Evolutionary conservation across 768 basidiomycete genomes (phyloP).

Genomic region (Lactarius sp.): DNA sequence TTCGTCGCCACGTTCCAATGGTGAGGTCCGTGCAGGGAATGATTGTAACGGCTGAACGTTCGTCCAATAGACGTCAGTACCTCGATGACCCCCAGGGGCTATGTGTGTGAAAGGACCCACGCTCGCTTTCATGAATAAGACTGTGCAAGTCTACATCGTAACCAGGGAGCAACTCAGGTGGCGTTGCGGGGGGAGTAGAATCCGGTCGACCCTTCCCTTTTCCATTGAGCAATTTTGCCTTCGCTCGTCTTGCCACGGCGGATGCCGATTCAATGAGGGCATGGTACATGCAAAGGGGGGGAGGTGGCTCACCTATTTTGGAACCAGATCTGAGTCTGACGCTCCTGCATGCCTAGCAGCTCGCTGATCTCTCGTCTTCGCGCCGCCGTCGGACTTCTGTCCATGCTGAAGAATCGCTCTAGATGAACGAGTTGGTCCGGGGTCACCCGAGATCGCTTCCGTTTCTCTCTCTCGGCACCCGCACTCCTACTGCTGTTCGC

Average conservation of each 20-base stretch:
- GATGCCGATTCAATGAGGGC: not conserved
- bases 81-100: not conserved
- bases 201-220: constrained; percentile 43
- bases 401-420: constrained; percentile 62
- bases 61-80: not conserved
- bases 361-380: constrained; percentile 70
- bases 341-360: constrained; percentile 74
- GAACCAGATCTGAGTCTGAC: constrained; percentile 89
- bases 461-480: constrained; percentile 43
- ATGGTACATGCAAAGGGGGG: constrained; percentile 11
- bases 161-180: constrained; percentile 47
- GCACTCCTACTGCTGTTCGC: constrained; percentile 25
- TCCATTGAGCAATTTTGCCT: constrained; percentile 67
- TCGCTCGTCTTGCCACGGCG: constrained; percentile 55
- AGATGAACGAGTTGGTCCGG: constrained; percentile 75
- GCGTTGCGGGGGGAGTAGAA: constrained; percentile 42
- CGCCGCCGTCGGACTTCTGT: constrained; percentile 67
- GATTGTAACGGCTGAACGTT: constrained; percentile 55
- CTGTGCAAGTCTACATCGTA: constrained; percentile 56
- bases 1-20: constrained; percentile 75
- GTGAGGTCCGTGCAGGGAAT: constrained; percentile 72
- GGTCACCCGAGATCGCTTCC: constrained; percentile 74
- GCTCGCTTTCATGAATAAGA: constrained; percentile 71
- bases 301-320: constrained; percentile 62
- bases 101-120: constrained; percentile 41